Percentiles rank a stretch among this genome's conserved stretches.
Evolutionary conservation across 192 early-diverging fungal species (phyloP).

Genomic region (Linnemannia schmuckeri): DNA sequence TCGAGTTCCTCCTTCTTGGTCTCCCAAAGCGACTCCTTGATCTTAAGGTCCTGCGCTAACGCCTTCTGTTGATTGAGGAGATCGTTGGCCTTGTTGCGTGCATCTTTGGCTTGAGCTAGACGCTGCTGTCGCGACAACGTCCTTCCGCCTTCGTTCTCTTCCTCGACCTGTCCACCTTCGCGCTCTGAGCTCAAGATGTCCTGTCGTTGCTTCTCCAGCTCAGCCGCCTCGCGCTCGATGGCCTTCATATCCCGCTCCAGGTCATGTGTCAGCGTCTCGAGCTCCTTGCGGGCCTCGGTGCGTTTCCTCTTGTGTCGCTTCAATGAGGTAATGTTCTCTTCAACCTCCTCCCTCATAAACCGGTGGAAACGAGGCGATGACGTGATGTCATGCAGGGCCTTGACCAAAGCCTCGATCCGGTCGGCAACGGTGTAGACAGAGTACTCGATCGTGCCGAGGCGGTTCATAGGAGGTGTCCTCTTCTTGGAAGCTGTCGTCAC

Average conservation of each 20-base stretch:
- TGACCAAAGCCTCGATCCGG: constrained; percentile 43
- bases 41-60: constrained; percentile 32
- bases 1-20: constrained; percentile 46
- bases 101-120: constrained; percentile 45
- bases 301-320: constrained; percentile 50
- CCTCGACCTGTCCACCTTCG: constrained; percentile 16
- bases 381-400: constrained; percentile 46
- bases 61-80: constrained; percentile 37
- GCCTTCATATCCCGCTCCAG: constrained; percentile 46
- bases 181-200: constrained; percentile 33
- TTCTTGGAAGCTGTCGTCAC: constrained; percentile 8
- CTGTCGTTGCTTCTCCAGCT: constrained; percentile 35
- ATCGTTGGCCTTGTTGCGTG: constrained; percentile 28
- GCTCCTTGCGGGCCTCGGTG: constrained; percentile 36
- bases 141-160: constrained; percentile 5
- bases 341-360: constrained; percentile 52
- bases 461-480: not conserved
- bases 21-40: constrained; percentile 44
- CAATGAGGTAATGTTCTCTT: constrained; percentile 36
- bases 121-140: constrained; percentile 28
- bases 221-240: constrained; percentile 37
- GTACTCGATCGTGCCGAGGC: constrained; percentile 37
- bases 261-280: constrained; percentile 34
- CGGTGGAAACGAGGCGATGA: constrained; percentile 39
- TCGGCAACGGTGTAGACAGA: constrained; percentile 32